phyloP scores from a whole-genome alignment of 2,329 filamentous ascomycete species.

The Aureobasidium melanogenum region DNA sequence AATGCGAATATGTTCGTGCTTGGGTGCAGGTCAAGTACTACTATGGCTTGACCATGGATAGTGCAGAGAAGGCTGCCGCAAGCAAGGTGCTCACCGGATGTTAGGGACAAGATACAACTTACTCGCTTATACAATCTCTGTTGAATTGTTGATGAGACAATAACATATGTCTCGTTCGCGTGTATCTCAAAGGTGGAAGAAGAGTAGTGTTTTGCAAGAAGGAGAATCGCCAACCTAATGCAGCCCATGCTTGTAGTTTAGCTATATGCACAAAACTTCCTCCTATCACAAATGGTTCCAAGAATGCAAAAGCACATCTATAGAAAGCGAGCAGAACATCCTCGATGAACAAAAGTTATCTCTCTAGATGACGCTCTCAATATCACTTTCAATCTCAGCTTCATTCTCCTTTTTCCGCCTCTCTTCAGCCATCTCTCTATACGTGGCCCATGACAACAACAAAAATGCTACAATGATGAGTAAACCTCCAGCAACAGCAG shows the following conservation, averaged over 20 bases:
- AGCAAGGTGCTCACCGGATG: slow-evolving; percentile 57
- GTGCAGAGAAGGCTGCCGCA: slow-evolving; percentile 62
- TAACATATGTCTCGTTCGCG: too few relatives aligned
- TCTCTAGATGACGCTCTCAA: slow-evolving; percentile 27
- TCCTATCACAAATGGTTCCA: not conserved
- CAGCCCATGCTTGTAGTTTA: not conserved
- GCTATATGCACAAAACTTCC: not conserved
- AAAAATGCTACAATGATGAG: slow-evolving; percentile 83
- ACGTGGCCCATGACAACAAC: slow-evolving; percentile 86
- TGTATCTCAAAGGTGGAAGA: too few relatives aligned
- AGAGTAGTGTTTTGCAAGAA: not conserved
- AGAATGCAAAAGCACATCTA: not conserved
- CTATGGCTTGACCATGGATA: slow-evolving; percentile 60
- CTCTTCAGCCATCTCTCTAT: slow-evolving; percentile 85
- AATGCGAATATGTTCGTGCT: slow-evolving; percentile 69
- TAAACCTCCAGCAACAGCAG: slow-evolving; percentile 71
- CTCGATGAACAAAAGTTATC: not conserved
- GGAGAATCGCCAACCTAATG: not conserved
- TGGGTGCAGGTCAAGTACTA: slow-evolving; percentile 73
- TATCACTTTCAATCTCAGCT: slow-evolving; percentile 33
- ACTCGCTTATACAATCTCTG: too few relatives aligned
- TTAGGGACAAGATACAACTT: slow-evolving; percentile 24
- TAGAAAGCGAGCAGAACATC: not conserved
- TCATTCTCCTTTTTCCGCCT: slow-evolving; percentile 48
- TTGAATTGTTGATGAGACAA: too few relatives aligned